These are phyloP conservation scores for Yamadazyma nakazawae DNA, from an alignment of 805 yeast genomes.

Conservation along the genomic window DNA sequence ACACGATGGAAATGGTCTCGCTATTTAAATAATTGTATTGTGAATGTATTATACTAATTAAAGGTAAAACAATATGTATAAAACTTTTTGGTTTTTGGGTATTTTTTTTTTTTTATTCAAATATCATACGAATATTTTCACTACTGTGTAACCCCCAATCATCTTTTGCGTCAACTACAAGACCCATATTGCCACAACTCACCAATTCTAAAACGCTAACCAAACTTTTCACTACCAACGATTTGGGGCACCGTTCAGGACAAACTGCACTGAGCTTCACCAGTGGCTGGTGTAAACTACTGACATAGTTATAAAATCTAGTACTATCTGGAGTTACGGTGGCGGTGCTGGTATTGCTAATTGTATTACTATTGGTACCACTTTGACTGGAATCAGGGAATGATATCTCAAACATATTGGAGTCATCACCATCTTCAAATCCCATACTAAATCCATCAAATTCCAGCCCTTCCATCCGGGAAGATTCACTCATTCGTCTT, in stretches of 20 bases:
- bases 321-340: neutral
- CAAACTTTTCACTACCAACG: constrained; percentile 28
- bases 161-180: neutral
- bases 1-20: constrained; percentile 26
- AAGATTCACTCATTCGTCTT: neutral
- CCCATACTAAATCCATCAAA: neutral
- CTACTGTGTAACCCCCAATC: neutral
- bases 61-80: too few species aligned
- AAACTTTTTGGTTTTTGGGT: too few species aligned
- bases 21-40: constrained; percentile 5
- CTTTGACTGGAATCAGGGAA: constrained; percentile 18
- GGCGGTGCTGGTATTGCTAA: constrained; percentile 5
- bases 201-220: constrained; percentile 26
- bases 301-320: constrained; percentile 1
- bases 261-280: constrained; percentile 9
- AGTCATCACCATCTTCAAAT: constrained; percentile 2
- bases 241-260: constrained; percentile 12
- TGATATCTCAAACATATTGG: constrained; percentile 19
- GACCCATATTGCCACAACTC: neutral
- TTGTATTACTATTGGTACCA: neutral
- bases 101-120: neutral
- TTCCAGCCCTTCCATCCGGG: neutral
- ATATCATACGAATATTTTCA: neutral
- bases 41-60: constrained; percentile 4
- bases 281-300: neutral